phyloP scores from a whole-genome alignment of 2,329 filamentous ascomycete genomes.

The Colletotrichum sp. region DNA sequence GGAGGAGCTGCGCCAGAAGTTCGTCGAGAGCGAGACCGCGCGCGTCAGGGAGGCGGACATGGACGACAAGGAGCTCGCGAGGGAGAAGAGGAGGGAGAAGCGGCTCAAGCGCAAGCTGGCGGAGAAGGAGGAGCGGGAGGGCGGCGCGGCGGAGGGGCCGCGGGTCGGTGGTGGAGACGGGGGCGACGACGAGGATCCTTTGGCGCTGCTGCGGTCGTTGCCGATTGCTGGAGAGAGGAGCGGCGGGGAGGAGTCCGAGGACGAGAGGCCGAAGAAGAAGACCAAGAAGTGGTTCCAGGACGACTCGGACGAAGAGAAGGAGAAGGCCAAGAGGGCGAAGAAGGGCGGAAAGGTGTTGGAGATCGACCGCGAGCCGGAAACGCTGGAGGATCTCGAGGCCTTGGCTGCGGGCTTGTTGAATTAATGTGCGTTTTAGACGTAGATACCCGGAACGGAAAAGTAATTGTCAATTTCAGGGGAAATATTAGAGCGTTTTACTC shows the following conservation, averaged over 20 bases:
- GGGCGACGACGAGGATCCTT: constrained; percentile 55
- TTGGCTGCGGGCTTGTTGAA: constrained; percentile 73
- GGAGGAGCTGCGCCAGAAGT: constrained; percentile 76
- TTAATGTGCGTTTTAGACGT: constrained; percentile 23
- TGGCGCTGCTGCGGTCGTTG: constrained; percentile 63
- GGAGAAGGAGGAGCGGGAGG: constrained; percentile 59
- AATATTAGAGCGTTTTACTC: neutral
- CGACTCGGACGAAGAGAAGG: constrained; percentile 52
- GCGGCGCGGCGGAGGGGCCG: constrained; percentile 17
- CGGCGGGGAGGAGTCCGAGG: constrained; percentile 37
- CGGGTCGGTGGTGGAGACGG: constrained; percentile 32
- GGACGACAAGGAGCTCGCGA: constrained; percentile 81
- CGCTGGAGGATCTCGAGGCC: constrained; percentile 79
- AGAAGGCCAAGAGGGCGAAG: constrained; percentile 45
- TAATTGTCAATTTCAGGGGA: neutral
- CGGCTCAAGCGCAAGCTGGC: constrained; percentile 74
- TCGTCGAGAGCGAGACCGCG: constrained; percentile 77
- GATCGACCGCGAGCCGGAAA: constrained; percentile 74
- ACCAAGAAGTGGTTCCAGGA: constrained; percentile 83
- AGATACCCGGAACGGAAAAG: constrained; percentile 30
- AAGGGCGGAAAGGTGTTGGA: constrained; percentile 63
- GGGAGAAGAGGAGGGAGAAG: constrained; percentile 82
- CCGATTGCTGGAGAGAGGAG: constrained; percentile 49
- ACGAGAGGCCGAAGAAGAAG: constrained; percentile 56
- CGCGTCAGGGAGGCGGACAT: constrained; percentile 78